These are phyloP conservation scores for Liriodendron chinense DNA, from an alignment of 164 flowering plant species.

Conservation along the genomic window DNA sequence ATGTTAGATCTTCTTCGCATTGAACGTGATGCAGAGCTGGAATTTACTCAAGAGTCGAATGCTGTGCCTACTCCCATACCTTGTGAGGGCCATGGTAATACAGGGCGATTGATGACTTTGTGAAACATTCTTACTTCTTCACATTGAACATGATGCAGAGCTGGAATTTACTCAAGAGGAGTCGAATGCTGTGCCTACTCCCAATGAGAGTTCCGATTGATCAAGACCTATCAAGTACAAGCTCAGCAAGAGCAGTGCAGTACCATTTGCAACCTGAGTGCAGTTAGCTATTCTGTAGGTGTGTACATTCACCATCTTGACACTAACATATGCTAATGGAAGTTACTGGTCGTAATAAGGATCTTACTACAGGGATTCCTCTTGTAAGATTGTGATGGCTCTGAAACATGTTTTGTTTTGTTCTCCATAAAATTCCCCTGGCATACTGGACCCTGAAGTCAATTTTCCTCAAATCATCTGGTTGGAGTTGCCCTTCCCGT, in stretches of 20 bases:
- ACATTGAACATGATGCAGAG: slow-evolving; percentile 82
- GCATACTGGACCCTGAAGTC: too few relatives aligned
- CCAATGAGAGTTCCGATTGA: slow-evolving; percentile 45
- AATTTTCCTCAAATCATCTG: too few relatives aligned
- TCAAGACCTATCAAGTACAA: slow-evolving; percentile 78
- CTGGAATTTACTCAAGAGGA: slow-evolving; percentile 89
- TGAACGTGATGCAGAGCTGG: slow-evolving; percentile 88
- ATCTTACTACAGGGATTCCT: too few relatives aligned
- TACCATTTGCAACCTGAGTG: slow-evolving; percentile 79
- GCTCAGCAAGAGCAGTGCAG: slow-evolving; percentile 89
- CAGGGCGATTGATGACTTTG: slow-evolving; percentile 71
- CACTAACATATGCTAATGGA: background rate
- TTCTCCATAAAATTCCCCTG: too few relatives aligned
- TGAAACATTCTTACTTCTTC: slow-evolving; percentile 65
- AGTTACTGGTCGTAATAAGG: too few relatives aligned
- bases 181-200: slow-evolving; percentile 72
- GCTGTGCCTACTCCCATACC: too few relatives aligned
- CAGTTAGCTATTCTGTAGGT: slow-evolving; percentile 82
- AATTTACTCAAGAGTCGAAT: slow-evolving; percentile 81
- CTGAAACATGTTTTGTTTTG: too few relatives aligned
- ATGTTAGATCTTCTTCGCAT: slow-evolving; percentile 77
- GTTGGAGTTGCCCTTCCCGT: too few relatives aligned
- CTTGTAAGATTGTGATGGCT: too few relatives aligned
- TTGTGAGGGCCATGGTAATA: slow-evolving; percentile 65
- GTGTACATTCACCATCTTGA: too few relatives aligned